A percentile compares a stretch with the other conserved stretches of the same genome.
These are phyloP conservation scores for Fusarium anthophilum DNA, from an alignment of 2,329 filamentous ascomycete genomes.

Conservation along the genomic window DNA sequence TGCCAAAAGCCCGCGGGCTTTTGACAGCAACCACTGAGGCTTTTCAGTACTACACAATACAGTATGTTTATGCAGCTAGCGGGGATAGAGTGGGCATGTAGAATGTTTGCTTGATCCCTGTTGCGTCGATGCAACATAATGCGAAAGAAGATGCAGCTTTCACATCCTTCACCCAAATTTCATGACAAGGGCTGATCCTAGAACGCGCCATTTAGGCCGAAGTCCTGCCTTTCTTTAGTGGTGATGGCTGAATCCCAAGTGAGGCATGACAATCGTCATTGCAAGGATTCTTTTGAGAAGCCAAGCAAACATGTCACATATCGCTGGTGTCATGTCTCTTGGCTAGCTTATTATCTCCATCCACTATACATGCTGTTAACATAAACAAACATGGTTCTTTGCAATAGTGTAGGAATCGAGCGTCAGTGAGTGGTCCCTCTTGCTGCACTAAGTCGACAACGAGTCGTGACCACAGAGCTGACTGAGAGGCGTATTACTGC, in stretches of 20 bases:
- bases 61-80: background rate
- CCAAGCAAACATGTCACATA: background rate
- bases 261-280: background rate
- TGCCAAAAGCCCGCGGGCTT: background rate
- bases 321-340: background rate
- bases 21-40: background rate
- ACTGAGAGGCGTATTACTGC: background rate
- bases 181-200: background rate
- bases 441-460: background rate
- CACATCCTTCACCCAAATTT: background rate
- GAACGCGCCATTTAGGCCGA: constrained; percentile 1
- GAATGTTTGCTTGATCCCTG: constrained; percentile 5
- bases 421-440: background rate
- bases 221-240: background rate
- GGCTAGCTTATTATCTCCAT: background rate
- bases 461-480: background rate
- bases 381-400: background rate
- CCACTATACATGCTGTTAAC: background rate
- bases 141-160: background rate
- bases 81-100: constrained; percentile 4
- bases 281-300: background rate
- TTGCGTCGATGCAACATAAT: background rate
- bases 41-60: background rate
- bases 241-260: no score
- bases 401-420: background rate